Evolutionary conservation across 2,329 filamentous ascomycete genomes (phyloP).

Genomic region (Talaromyces amestolkiae): DNA sequence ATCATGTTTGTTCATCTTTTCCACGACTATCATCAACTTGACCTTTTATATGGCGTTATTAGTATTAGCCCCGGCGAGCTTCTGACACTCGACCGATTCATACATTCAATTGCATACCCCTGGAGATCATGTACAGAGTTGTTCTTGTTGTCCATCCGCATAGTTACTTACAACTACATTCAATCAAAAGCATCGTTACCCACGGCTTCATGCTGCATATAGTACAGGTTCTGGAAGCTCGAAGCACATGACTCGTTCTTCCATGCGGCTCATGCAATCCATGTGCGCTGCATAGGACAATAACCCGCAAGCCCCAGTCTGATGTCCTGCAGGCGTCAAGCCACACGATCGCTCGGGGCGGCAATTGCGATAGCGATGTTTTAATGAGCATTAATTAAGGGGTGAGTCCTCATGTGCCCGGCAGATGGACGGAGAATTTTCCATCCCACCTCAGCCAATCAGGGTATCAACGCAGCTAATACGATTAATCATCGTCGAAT

Average conservation of each 20-base stretch:
- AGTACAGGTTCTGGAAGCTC: neutral
- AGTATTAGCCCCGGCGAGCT: conserved; percentile 18
- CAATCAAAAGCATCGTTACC: conserved; percentile 2
- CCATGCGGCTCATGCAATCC: neutral
- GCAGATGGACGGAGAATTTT: neutral
- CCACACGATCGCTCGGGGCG: neutral
- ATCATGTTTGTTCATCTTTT: neutral
- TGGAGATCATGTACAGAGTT: conserved; percentile 13
- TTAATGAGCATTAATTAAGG: neutral
- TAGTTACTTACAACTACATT: neutral
- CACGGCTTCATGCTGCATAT: too few relatives aligned
- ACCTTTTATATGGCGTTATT: conserved; percentile 12
- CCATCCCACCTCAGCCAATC: neutral
- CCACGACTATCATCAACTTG: conserved; percentile 1
- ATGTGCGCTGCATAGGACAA: neutral
- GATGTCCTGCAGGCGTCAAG: conserved; percentile 6
- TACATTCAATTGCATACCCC: conserved; percentile 17
- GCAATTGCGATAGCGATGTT: neutral
- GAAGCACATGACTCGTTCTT: neutral
- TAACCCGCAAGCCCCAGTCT: neutral
- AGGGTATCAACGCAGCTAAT: neutral
- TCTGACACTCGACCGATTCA: conserved; percentile 20
- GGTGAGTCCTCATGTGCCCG: neutral
- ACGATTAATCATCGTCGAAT: neutral
- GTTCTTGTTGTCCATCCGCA: neutral